Base-by-base conservation (phyloP, 2,329 filamentous ascomycete species). In the Dendryphion nanum region DNA sequence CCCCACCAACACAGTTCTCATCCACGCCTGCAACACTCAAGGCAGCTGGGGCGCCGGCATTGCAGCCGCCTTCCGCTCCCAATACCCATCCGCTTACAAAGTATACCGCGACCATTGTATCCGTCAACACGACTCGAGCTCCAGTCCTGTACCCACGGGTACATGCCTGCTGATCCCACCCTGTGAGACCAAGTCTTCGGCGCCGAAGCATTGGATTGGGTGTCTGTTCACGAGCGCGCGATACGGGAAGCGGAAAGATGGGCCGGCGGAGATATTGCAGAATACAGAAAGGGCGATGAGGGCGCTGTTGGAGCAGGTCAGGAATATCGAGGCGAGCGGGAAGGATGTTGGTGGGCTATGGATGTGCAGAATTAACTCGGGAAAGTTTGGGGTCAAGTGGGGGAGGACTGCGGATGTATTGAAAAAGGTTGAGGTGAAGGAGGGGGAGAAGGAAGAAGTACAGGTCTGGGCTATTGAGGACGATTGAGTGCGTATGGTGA, bases 21-120 rank as follows among this genome's bases (percentile, higher is more conserved):
- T 81, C 40, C 79, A 83, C 55, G 77, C 79, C 10, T 82, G 78
- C 62, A 83, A 82, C 56, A 73, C 72, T 35, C 60, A 71, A 43
- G 79, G 79, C 5, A 53, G 51, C 12, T 83, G 79, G 79, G 76
- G 77, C 31, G 69, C 68, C 3, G 79, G 79, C n/a, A 78, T 82
- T 37, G 79, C 79, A 2, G 47, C 52, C 21, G 65, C 60, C 0
- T 81, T 82, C 61, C 71, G 66, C 16, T 41, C 59, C 4, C 59
- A 59, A 16, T 82, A 79, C 41, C 77, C 77, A 0, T 50, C 57
- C 1, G 78, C 78, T 1, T 78, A 67, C 60, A 42, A 57, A 2
- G 47, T 66, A 16, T 78, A 82, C 57, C 51, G 59, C 6, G 32
- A 49, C 0, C 67, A 79, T 57, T 83, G 78, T 56, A 24, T 44